Evolutionary conservation across 208 protist genomes (phyloP), one percentile per base, ranked within the genome.

Genomic region (Trypanosoma platydactyli): DNA sequence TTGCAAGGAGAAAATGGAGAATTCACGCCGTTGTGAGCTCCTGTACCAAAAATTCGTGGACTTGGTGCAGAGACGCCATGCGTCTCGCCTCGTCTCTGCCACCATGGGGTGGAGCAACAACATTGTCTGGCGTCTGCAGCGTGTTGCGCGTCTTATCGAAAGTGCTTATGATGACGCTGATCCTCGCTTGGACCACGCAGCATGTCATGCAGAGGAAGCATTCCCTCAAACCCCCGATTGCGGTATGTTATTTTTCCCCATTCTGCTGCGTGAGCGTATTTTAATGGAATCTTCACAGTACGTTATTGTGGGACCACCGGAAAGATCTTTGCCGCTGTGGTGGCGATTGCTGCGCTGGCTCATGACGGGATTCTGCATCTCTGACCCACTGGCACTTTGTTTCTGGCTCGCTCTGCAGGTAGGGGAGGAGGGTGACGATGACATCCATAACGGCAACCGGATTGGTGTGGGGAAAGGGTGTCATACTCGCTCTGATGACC

Each of bases 261-360:
- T 18, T n/a, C 29, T 7, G 9, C 35, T 46, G 18, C 46, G 35
- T 42, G 54, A 59, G 3, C n/a, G 54, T 45, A 22, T 25, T 59
- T n/a, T 24, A 11, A 35, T 6, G 29, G 54, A 48, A 27, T 59
- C 18, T 18, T 22, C 11, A 15, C 35, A 46, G 20, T 22, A 33
- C n/a, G 22, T 25, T 38, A 18, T 42, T 6, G 35, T 24, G 16
- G 20, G 7, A 20, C 20, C 20, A 15, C 13, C 12, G 18, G 13
- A 3, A 11, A 33, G 4, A 5, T 29, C 35, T 13, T 41, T 57
- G 18, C 56, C 52, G 42, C 30, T 70, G 1, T 56, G 62, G 50
- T 52, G 20, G 24, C 30, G 48, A 13, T 27, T 68, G 41, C 18
- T 68, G 38, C 62, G 62, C 5, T 68, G 62, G 62, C 20, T 68